Base-by-base conservation (phyloP, 805 yeast species). In the Yarrowia sp. region DNA sequence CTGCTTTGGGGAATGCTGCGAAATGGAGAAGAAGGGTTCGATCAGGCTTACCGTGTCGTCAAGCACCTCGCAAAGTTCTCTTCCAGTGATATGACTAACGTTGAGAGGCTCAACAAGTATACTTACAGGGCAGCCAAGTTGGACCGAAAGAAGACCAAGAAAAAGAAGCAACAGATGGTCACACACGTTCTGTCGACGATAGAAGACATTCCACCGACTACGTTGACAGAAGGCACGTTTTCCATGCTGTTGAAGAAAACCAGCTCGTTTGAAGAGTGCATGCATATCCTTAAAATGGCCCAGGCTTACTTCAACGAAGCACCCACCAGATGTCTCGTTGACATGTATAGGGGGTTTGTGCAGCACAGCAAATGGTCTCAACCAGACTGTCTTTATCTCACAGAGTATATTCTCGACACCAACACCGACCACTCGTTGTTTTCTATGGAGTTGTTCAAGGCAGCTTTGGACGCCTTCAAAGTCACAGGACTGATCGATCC, bases 1-100 rank as follows among this genome's bases (percentile, higher is more conserved):
- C 40, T 63, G 11, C 3, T 63, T 7, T 63, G 67, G 67, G 67
- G 56, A 8, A 9, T 63, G 26, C 8, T 63, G 26, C 11, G 65
- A 2, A 43, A 36, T 7, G 36, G 15, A 32, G 16, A 35, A 7
- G 16, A 26, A 9, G 52, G 35, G 1, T 45, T 45, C 15, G 12
- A 43, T 2, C 10, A 58, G 32, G 50, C 64, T n/a, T 5, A 5
- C 3, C 36, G 7, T 12, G 46, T 63, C 14, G 40, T 63, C 7
- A 9, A 22, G 2, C 55, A 49, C 14, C 40, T 63, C 2, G 19
- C 67, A 8, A 45, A 48, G 26, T 59, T 32, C 8, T 2, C 35
- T n/a, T 45, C 65, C 16, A 22, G 12, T 26, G 67, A 63, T 12
- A 48, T 49, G 10, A 48, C 9, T 16, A 63, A 63, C 11, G 10